A percentile compares a stretch with the other conserved stretches of the same genome.
Conservation (phyloP, 73 alveolate genomes). For the Paramecium primaurelia region DNA sequence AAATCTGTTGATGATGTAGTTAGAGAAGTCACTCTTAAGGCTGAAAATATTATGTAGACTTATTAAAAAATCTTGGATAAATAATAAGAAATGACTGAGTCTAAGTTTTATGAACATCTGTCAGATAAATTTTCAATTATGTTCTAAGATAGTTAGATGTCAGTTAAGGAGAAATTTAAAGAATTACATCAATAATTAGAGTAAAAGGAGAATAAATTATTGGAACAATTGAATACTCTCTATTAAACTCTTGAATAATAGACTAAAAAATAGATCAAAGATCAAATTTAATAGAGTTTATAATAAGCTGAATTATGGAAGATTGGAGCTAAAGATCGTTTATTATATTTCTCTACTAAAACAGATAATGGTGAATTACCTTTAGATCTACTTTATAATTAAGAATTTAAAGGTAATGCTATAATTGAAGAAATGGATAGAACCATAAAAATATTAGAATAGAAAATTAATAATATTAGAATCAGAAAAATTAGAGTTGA, state of each 20-base stretch:
- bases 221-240: background rate
- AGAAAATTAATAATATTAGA: background rate
- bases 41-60: constrained; percentile 77
- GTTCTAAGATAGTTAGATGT: background rate
- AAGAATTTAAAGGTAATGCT: background rate
- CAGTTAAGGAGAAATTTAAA: constrained; percentile 1
- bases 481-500: background rate
- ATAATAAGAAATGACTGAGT: background rate
- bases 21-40: constrained; percentile 79
- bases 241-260: background rate
- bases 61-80: constrained; percentile 73
- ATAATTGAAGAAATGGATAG: constrained; percentile 15
- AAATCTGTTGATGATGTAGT: constrained; percentile 85
- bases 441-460: background rate
- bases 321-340: background rate
- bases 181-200: background rate
- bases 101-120: background rate
- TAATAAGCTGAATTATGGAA: constrained; percentile 23
- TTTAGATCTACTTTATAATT: background rate
- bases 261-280: constrained; percentile 32
- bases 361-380: constrained; percentile 36
- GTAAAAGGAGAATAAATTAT: background rate
- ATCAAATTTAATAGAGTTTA: background rate
- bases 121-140: background rate
- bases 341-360: background rate